Evolutionary conservation across 352 stramenopile species (phyloP).

Genomic region (Phytophthora boehmeriae): DNA sequence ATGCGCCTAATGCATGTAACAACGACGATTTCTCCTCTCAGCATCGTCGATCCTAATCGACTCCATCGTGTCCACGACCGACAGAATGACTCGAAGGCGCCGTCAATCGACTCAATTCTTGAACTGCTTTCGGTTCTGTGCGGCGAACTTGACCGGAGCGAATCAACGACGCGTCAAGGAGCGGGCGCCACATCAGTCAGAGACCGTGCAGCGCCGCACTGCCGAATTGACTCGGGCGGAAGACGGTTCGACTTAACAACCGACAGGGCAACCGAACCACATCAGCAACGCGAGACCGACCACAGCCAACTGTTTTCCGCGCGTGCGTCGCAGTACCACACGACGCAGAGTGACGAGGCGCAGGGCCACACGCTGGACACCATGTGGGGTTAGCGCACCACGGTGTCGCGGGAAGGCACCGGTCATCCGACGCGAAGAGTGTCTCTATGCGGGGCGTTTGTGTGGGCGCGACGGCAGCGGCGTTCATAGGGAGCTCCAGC

Average conservation of each 20-base stretch:
- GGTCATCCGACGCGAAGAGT: background rate
- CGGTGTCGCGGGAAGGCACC: slow-evolving; percentile 1
- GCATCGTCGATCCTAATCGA: background rate
- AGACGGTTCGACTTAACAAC: too few relatives aligned
- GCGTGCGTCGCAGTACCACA: slow-evolving; percentile 24
- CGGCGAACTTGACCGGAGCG: slow-evolving; percentile 8
- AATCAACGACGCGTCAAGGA: slow-evolving; percentile 16
- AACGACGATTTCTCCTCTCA: slow-evolving; percentile 1
- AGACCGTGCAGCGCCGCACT: background rate
- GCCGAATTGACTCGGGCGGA: background rate
- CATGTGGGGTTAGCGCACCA: slow-evolving; percentile 7
- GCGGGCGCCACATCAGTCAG: slow-evolving; percentile 4
- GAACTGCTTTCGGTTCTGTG: slow-evolving; percentile 19
- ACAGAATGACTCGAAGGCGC: slow-evolving; percentile 12
- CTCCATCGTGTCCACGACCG: slow-evolving; percentile 11
- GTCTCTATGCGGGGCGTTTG: background rate
- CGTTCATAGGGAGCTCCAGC: background rate
- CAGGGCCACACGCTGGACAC: slow-evolving; percentile 19
- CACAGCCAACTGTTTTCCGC: slow-evolving; percentile 27
- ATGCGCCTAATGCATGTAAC: background rate
- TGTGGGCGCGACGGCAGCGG: background rate
- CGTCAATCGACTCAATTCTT: slow-evolving; percentile 16
- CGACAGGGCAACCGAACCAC: slow-evolving; percentile 15
- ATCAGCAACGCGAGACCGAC: slow-evolving; percentile 4
- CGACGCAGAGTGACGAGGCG: slow-evolving; percentile 10